Conservation (phyloP, 495 filamentous ascomycete genomes). For the Talaromyces stipitatus region DNA sequence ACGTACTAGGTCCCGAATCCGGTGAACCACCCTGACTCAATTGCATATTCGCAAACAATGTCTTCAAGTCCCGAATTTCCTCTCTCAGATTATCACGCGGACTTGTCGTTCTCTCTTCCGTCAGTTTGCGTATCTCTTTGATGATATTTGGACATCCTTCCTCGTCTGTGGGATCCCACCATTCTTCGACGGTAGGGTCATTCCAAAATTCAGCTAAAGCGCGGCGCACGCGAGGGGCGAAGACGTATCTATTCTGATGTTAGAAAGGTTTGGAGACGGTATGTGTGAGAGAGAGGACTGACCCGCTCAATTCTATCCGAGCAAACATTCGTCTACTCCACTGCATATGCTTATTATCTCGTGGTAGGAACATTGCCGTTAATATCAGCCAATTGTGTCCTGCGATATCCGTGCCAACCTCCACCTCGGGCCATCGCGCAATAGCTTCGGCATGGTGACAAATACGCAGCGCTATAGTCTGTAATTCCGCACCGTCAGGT, state of each 20-base stretch:
- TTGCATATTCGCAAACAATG: constrained; percentile 52
- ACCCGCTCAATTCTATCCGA: constrained; percentile 76
- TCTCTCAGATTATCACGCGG: constrained; percentile 55
- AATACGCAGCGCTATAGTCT: constrained; percentile 55
- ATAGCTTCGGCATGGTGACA: constrained; percentile 74
- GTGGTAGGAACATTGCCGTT: constrained; percentile 68
- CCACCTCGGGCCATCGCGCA: constrained; percentile 61
- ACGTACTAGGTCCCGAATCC: neutral
- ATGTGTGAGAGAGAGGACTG: constrained; percentile 34
- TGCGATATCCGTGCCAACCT: constrained; percentile 58
- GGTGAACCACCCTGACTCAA: constrained; percentile 25
- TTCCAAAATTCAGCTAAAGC: constrained; percentile 67
- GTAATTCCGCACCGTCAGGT: constrained; percentile 46
- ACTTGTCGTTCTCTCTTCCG: constrained; percentile 58
- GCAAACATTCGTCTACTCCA: constrained; percentile 81
- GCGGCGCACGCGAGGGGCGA: constrained; percentile 62
- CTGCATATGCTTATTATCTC: constrained; percentile 62
- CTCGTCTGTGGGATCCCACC: constrained; percentile 86
- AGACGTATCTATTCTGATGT: constrained; percentile 62
- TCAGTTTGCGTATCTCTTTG: constrained; percentile 67
- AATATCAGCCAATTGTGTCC: constrained; percentile 68
- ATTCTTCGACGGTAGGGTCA: constrained; percentile 58
- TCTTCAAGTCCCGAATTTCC: constrained; percentile 67
- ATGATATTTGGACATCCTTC: constrained; percentile 56
- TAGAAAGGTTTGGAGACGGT: neutral